Conservation (phyloP, 2,329 filamentous ascomycete genomes). For the Epichloe typhina region DNA sequence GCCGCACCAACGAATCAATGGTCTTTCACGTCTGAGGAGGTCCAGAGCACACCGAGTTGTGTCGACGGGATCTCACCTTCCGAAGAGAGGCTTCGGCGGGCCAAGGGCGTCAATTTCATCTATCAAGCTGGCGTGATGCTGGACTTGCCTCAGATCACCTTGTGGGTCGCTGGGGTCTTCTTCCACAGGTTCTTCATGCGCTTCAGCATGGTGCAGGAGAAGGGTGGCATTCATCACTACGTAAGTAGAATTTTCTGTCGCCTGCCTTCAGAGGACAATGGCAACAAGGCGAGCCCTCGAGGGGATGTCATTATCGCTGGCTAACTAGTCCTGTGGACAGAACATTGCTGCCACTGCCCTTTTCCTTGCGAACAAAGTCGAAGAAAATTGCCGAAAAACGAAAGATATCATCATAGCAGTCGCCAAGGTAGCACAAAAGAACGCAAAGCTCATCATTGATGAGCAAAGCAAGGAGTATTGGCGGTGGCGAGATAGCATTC, state of each 20-base stretch:
- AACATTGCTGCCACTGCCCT: conserved; percentile 80
- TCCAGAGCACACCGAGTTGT: conserved; percentile 70
- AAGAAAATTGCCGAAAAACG: conserved; percentile 93
- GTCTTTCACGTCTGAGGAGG: conserved; percentile 77
- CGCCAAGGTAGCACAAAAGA: conserved; percentile 90
- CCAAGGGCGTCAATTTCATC: conserved; percentile 94
- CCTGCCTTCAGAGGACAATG: not conserved
- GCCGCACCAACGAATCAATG: conserved; percentile 50
- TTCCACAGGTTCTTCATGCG: conserved; percentile 96
- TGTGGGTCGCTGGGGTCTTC: conserved; percentile 86
- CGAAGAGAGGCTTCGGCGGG: conserved; percentile 67
- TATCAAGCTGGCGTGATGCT: conserved; percentile 86
- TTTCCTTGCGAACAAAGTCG: conserved; percentile 92
- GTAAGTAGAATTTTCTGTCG: conserved; percentile 35
- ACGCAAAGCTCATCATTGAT: conserved; percentile 77
- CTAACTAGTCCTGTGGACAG: conserved; percentile 23
- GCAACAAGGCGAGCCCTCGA: not conserved
- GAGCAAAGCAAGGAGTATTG: conserved; percentile 98
- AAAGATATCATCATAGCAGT: conserved; percentile 89
- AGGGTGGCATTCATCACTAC: conserved; percentile 76
- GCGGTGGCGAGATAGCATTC: conserved; percentile 90
- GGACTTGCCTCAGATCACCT: conserved; percentile 79
- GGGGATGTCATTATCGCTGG: not conserved
- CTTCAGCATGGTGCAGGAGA: conserved; percentile 63
- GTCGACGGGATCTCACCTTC: conserved; percentile 64